phyloP scores from a whole-genome alignment of 2,329 filamentous ascomycete genomes.

The Botrytis fragariae region DNA sequence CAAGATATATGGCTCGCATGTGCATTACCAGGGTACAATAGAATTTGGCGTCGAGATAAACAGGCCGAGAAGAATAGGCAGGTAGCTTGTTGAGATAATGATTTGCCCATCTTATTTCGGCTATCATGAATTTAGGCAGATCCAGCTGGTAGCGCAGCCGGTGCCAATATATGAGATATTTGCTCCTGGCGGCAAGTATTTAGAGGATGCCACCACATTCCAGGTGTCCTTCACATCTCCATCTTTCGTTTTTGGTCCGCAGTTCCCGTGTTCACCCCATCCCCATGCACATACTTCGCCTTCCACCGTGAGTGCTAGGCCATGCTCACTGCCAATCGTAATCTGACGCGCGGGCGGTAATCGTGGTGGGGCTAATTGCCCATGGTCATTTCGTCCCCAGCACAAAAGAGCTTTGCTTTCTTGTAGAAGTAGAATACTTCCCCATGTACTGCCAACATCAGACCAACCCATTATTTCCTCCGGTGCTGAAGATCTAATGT shows the following conservation, averaged over 20 bases:
- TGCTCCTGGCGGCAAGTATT: constrained; percentile 50
- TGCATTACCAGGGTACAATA: not conserved
- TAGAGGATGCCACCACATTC: constrained; percentile 62
- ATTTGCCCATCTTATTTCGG: not conserved
- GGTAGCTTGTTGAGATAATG: not conserved
- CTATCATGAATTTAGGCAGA: constrained; percentile 44
- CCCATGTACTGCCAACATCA: constrained; percentile 77
- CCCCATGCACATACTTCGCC: constrained; percentile 81
- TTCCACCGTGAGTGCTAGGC: constrained; percentile 64
- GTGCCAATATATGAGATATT: constrained; percentile 65
- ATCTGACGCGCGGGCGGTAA: constrained; percentile 61
- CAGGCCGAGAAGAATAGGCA: not conserved
- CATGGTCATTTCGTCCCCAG: constrained; percentile 85
- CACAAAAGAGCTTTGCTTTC: constrained; percentile 58
- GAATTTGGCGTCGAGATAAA: not conserved
- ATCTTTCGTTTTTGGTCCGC: constrained; percentile 64
- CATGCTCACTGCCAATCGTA: constrained; percentile 88
- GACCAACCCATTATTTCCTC: constrained; percentile 55
- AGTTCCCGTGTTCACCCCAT: constrained; percentile 98
- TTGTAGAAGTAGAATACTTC: constrained; percentile 70
- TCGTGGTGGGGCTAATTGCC: constrained; percentile 66
- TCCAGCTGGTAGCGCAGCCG: constrained; percentile 90
- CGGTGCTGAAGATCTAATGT: constrained; percentile 59
- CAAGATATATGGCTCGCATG: not conserved
- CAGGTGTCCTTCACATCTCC: constrained; percentile 68